A percentile compares a stretch with the other conserved stretches of the same genome.
phyloP scores from a whole-genome alignment of 768 basidiomycete genomes.

The Tylopilus sp. region DNA sequence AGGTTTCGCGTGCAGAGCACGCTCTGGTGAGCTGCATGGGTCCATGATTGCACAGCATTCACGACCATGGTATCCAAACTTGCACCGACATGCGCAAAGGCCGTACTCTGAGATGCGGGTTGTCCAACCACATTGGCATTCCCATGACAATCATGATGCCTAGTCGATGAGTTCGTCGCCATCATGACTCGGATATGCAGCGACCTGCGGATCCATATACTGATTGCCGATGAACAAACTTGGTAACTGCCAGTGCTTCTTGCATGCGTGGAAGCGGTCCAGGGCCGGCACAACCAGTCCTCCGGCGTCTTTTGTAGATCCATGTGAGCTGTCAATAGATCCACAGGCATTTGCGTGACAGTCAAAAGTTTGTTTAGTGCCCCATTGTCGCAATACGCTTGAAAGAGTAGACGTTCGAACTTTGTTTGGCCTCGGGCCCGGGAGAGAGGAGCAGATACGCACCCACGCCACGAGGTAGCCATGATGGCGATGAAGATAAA shows the following conservation, averaged over 20 bases:
- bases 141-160: too few species aligned
- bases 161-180: constrained; percentile 29
- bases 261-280: constrained; percentile 22
- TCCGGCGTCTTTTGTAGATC: constrained; percentile 23
- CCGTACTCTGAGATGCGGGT: constrained; percentile 1
- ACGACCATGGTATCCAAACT: constrained; percentile 2
- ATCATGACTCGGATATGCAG: constrained; percentile 21
- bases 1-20: too few species aligned
- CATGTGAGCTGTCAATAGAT: constrained; percentile 21
- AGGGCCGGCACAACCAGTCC: constrained; percentile 21
- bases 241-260: constrained; percentile 18
- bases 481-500: constrained; percentile 27
- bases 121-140: constrained; percentile 13
- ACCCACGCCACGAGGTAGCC: too few species aligned
- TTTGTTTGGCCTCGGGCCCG: neutral
- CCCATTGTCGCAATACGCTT: constrained; percentile 28
- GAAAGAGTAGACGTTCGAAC: constrained; percentile 28
- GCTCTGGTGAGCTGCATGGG: neutral
- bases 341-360: constrained; percentile 25
- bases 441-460: too few species aligned
- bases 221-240: constrained; percentile 9
- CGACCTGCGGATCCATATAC: constrained; percentile 16
- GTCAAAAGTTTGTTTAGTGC: constrained; percentile 28
- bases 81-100: constrained; percentile 2
- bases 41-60: neutral